Percentiles rank a stretch among this genome's conserved stretches.
Evolutionary conservation across 2,329 filamentous ascomycete species (phyloP).

Genomic region (Exophiala aquamarina): DNA sequence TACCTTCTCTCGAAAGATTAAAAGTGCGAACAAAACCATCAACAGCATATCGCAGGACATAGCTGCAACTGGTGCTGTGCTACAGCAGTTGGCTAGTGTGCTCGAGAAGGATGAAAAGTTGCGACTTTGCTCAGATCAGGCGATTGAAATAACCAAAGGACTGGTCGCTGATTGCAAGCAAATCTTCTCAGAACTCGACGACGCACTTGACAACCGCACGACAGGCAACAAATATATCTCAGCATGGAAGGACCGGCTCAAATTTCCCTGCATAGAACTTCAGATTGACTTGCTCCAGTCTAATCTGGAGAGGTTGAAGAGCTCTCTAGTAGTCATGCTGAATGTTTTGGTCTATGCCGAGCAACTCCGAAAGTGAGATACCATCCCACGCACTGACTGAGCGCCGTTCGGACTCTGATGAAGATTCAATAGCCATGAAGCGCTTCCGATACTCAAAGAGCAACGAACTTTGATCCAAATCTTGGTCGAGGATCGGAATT

Average conservation of each 20-base stretch:
- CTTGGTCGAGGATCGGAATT: no score
- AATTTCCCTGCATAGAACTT: conserved; percentile 27
- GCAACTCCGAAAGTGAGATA: conserved; percentile 19
- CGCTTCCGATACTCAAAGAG: no score
- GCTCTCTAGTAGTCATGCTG: conserved; percentile 33
- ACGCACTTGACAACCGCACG: conserved; percentile 16
- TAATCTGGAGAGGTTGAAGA: conserved; percentile 35
- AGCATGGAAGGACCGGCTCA: conserved; percentile 17
- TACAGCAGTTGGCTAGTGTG: conserved; percentile 29
- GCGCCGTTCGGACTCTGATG: no score
- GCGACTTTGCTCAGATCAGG: conserved; percentile 27
- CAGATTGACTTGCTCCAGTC: conserved; percentile 29
- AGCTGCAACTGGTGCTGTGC: conserved; percentile 31
- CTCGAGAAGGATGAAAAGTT: conserved; percentile 30
- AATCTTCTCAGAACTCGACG: conserved; percentile 11
- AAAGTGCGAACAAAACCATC: conserved; percentile 28
- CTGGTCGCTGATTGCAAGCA: conserved; percentile 28
- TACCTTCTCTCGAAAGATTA: conserved; percentile 31
- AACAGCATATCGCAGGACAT: conserved; percentile 32
- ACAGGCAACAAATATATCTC: conserved; percentile 8
- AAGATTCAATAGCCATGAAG: no score
- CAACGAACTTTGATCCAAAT: no score
- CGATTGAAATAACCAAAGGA: conserved; percentile 20
- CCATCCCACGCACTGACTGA: no score
- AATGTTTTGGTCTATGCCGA: conserved; percentile 35